Conservation (phyloP, 2,329 filamentous ascomycete species). For the Trichoderma koningiopsis region DNA sequence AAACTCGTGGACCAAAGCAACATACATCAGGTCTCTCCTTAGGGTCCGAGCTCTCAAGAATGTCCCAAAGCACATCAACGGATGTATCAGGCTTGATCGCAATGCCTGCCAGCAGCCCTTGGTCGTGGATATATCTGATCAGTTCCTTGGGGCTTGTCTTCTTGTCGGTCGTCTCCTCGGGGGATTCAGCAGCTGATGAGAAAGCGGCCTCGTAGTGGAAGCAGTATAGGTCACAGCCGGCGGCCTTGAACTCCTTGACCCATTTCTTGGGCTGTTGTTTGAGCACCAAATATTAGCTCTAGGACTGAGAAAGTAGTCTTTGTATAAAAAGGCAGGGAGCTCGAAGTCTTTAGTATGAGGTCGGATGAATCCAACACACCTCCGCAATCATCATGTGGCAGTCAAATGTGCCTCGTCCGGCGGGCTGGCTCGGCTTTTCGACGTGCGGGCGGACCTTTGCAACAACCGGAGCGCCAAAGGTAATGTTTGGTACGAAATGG, state of each 20-base stretch:
- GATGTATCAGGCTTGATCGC: slow-evolving; percentile 92
- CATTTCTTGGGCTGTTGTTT: slow-evolving; percentile 83
- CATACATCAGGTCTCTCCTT: slow-evolving; percentile 86
- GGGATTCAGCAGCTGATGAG: slow-evolving; percentile 80
- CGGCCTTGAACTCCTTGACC: slow-evolving; percentile 92
- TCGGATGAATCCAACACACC: slow-evolving; percentile 51
- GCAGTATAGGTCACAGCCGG: slow-evolving; percentile 97
- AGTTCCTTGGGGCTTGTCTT: slow-evolving; percentile 83
- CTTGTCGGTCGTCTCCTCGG: slow-evolving; percentile 66
- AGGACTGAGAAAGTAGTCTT: neutral
- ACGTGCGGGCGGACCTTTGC: slow-evolving; percentile 91
- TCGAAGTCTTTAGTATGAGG: neutral
- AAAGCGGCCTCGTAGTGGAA: slow-evolving; percentile 98
- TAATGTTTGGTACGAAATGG: slow-evolving; percentile 98
- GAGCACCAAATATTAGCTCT: neutral
- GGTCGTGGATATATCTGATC: slow-evolving; percentile 86
- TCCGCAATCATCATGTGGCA: slow-evolving; percentile 99
- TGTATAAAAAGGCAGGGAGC: neutral
- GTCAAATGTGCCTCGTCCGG: slow-evolving; percentile 91
- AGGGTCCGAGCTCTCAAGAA: slow-evolving; percentile 71
- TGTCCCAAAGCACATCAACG: slow-evolving; percentile 90
- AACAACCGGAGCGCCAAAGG: slow-evolving; percentile 92
- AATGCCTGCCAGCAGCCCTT: slow-evolving; percentile 87
- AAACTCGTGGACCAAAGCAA: slow-evolving; percentile 28
- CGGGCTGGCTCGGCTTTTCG: slow-evolving; percentile 66